Evolutionary conservation across 2,329 filamentous ascomycete genomes (phyloP), one percentile per base, ranked within the genome.

Genomic region (Colletotrichum gigasporum): DNA sequence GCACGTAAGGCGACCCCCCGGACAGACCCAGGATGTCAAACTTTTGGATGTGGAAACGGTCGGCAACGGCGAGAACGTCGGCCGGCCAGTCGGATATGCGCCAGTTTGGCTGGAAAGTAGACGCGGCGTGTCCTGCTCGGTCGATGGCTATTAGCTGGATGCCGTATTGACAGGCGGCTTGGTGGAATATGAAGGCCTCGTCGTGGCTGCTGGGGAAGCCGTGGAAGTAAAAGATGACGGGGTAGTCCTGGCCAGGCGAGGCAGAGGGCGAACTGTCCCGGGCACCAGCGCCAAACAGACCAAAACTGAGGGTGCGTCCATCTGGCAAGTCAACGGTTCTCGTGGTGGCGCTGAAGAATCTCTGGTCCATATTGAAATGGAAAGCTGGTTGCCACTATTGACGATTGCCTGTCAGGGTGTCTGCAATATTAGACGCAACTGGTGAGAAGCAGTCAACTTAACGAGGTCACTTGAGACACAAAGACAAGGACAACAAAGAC

Each of bases 111-210:
- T 77, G 73, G 20, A 72, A 72, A 5, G 77, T 72, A 1, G 78
- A 81, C 2, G 77, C 68, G 7, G 78, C 80, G 42, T 76, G 78
- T 11, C 80, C 80, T 2, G 80, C 79, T 1, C 80, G 73, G 62
- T 82, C 79, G 10, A 77, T 69, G 6, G 76, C 70, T 35, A 82
- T 69, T 37, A 81, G n/a, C 5, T 75, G 76, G 30, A 79, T 53
- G 8, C 67, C 61, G 9, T 68, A 70, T 9, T 66, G 66, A 4
- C 62, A 65, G 16, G 74, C 75, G 7, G 70, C 41, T 2, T 65
- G 56, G 35, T 76, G 68, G 16, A 73, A 48, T 7, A 63, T 61
- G 8, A 54, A 56, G 10, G 69, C 75, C 61, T 82, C 79, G 18
- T 79, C 69, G n/a, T 78, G 78, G 6, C 75, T 79, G 1, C 73